Evolutionary conservation across 352 stramenopile genomes (phyloP).

Genomic region (Pythium dissotocum): DNA sequence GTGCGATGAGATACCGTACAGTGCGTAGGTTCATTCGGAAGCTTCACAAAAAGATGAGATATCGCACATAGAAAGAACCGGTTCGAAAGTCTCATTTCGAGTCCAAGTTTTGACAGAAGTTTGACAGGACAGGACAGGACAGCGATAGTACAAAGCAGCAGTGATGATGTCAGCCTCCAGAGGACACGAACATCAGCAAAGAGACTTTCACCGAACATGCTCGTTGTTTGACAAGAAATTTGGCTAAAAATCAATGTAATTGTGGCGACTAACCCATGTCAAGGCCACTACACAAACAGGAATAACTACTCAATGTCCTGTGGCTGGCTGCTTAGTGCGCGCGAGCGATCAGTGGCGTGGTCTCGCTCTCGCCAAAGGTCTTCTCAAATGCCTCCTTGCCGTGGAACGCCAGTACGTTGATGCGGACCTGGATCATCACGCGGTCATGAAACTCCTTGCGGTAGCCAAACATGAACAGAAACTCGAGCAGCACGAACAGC

Average conservation of each 20-base stretch:
- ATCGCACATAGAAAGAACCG: no score
- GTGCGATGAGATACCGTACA: no score
- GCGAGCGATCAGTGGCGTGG: slow-evolving; percentile 12
- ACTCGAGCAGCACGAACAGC: slow-evolving; percentile 86
- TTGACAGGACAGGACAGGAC: no score
- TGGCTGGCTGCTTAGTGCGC: background rate
- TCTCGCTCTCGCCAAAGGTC: slow-evolving; percentile 17
- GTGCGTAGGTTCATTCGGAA: no score
- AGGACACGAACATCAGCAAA: no score
- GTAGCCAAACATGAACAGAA: slow-evolving; percentile 79
- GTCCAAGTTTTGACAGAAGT: no score
- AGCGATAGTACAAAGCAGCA: no score
- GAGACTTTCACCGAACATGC: no score
- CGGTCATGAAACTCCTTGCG: slow-evolving; percentile 63
- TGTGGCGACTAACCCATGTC: background rate
- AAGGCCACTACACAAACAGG: background rate
- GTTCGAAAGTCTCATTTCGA: no score
- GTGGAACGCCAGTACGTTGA: slow-evolving; percentile 68
- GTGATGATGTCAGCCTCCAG: no score
- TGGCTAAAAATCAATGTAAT: background rate
- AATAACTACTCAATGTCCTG: background rate
- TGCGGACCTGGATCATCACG: slow-evolving; percentile 54
- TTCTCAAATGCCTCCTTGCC: slow-evolving; percentile 26
- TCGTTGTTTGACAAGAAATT: background rate
- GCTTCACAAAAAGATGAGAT: no score